Evolutionary conservation across 306 rosid genomes (phyloP).

Genomic region (Ziziphus jujuba): DNA sequence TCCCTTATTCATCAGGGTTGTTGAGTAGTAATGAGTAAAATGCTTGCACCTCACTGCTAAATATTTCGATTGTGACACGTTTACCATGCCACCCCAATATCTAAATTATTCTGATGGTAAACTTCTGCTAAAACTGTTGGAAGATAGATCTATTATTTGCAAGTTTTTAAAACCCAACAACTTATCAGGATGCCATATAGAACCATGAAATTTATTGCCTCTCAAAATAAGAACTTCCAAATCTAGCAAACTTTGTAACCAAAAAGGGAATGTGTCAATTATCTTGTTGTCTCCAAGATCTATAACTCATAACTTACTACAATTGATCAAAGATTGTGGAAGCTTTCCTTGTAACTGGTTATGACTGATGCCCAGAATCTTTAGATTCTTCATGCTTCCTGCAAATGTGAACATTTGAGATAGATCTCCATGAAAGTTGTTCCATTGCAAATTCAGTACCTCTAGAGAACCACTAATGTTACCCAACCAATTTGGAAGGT

Average conservation of each 20-base stretch:
- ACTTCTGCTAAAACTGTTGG: background rate
- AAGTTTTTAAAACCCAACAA: background rate
- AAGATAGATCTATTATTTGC: background rate
- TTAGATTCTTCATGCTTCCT: background rate
- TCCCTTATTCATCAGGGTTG: background rate
- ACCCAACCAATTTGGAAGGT: background rate
- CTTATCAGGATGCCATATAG: background rate
- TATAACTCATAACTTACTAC: constrained; percentile 6
- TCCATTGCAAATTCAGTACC: constrained; percentile 1
- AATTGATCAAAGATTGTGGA: constrained; percentile 3
- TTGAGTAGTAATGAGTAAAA: background rate
- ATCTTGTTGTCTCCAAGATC: background rate
- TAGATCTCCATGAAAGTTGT: constrained; percentile 1
- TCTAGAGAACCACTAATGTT: background rate
- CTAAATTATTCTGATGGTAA: background rate
- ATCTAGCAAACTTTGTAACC: background rate
- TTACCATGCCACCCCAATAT: background rate
- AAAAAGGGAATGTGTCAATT: constrained; percentile 1
- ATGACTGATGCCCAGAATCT: constrained; percentile 2
- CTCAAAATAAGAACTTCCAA: background rate
- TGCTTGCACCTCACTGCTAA: too few species aligned
- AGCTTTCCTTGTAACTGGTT: background rate
- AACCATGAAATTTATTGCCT: background rate
- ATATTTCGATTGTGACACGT: background rate
- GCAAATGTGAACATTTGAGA: background rate